Conservation (phyloP, 1,284 basidiomycete genomes). For the Gomphus bonarii region DNA sequence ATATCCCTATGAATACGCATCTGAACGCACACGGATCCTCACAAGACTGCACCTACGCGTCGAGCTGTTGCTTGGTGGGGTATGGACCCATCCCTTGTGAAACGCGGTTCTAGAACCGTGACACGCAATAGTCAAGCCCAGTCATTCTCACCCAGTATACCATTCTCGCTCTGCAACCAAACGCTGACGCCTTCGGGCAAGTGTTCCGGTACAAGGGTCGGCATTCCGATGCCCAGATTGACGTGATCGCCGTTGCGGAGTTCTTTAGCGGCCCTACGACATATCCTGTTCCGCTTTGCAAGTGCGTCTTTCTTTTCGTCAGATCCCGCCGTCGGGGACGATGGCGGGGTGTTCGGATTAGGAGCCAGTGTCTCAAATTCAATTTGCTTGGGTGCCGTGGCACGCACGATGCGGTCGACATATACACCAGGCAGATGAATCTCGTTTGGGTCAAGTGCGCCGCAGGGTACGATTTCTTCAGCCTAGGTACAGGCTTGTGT, state of each 20-base stretch:
- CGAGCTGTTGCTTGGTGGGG: constrained; percentile 79
- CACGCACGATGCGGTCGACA: constrained; percentile 77
- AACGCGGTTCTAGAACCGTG: not conserved
- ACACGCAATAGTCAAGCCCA: not conserved
- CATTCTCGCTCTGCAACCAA: constrained; percentile 93
- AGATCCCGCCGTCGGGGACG: constrained; percentile 20
- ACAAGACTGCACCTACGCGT: constrained; percentile 53
- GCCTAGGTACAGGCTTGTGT: constrained; percentile 36
- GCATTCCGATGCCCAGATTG: constrained; percentile 80
- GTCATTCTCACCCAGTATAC: constrained; percentile 50
- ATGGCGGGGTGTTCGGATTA: constrained; percentile 22
- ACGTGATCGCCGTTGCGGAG: constrained; percentile 83
- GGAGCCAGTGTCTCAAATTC: constrained; percentile 67
- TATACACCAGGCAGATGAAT: constrained; percentile 85
- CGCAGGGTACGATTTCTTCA: constrained; percentile 85
- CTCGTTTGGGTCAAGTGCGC: constrained; percentile 73
- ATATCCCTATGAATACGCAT: constrained; percentile 49
- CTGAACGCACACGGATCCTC: constrained; percentile 3
- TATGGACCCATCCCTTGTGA: constrained; percentile 80
- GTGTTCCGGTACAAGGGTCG: constrained; percentile 86
- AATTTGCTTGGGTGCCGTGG: constrained; percentile 71
- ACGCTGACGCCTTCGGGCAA: constrained; percentile 72
- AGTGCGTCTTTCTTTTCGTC: constrained; percentile 44
- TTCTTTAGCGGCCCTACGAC: constrained; percentile 81
- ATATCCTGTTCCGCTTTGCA: constrained; percentile 49